These are phyloP conservation scores for Tetrapisispora namnaoensis DNA, from an alignment of 805 yeast species.

Conservation along the genomic window DNA sequence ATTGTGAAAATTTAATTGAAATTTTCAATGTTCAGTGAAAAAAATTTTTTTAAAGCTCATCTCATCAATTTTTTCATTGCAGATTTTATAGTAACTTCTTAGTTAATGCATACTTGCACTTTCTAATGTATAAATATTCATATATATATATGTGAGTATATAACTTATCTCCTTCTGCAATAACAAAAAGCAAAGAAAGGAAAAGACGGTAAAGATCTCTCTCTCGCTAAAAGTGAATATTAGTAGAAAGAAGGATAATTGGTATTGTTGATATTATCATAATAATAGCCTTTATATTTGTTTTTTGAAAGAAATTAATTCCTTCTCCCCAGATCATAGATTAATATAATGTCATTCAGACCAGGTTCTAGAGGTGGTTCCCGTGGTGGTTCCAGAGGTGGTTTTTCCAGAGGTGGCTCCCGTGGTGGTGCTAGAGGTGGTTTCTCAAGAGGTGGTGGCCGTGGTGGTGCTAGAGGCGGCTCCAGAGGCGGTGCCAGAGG, in stretches of 20 bases:
- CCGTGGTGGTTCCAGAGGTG: conserved; percentile 48
- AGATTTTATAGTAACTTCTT: background rate
- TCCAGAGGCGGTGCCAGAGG: conserved; percentile 44
- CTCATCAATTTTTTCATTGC: background rate
- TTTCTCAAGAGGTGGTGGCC: conserved; percentile 43
- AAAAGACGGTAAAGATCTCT: background rate
- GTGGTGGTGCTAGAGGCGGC: conserved; percentile 45
- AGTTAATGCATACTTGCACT: too few relatives aligned
- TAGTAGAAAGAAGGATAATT: background rate
- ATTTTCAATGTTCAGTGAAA: background rate
- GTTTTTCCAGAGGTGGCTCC: conserved; percentile 44
- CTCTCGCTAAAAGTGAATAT: background rate
- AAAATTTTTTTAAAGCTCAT: conserved; percentile 1
- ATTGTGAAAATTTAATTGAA: background rate
- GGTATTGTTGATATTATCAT: background rate
- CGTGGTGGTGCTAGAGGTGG: conserved; percentile 44
- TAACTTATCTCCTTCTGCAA: too few relatives aligned
- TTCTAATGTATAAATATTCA: background rate
- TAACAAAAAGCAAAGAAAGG: background rate
- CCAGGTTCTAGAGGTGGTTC: conserved; percentile 55
- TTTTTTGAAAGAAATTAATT: background rate
- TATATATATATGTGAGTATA: background rate
- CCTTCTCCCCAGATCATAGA: background rate
- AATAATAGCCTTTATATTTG: background rate
- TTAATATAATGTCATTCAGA: conserved; percentile 59